Percentiles rank a stretch among this genome's conserved stretches.
Evolutionary conservation across 805 yeast species (phyloP).

Genomic region (Candida berthetii): DNA sequence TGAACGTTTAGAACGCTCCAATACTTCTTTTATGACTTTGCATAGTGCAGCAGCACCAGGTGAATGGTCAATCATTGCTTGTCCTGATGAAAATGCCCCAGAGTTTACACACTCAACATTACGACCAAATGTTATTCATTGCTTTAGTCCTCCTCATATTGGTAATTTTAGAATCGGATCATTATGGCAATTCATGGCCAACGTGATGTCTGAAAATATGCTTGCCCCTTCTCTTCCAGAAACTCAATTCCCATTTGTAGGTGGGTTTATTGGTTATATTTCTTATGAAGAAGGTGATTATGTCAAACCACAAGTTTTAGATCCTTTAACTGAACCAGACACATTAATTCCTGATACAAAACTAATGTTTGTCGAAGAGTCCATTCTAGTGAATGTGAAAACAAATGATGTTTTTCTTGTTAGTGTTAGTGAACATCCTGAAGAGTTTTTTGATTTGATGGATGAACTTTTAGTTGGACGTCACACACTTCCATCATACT

Average conservation of each 20-base stretch:
- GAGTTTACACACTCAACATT: constrained; percentile 61
- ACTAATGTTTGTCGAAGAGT: constrained; percentile 63
- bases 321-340: neutral
- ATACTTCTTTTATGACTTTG: constrained; percentile 49
- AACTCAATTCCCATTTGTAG: constrained; percentile 65
- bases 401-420: constrained; percentile 42
- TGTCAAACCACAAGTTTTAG: neutral
- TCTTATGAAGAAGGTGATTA: constrained; percentile 84
- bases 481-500: constrained; percentile 4
- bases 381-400: constrained; percentile 47
- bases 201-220: constrained; percentile 34
- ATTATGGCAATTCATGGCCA: constrained; percentile 51
- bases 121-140: neutral
- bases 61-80: constrained; percentile 79
- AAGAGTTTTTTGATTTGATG: constrained; percentile 1
- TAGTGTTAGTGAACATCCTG: constrained; percentile 29
- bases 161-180: constrained; percentile 10
- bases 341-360: constrained; percentile 57
- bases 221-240: constrained; percentile 5
- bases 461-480: constrained; percentile 20
- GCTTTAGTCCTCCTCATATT: no score
- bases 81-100: constrained; percentile 41
- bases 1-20: constrained; percentile 29
- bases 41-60: constrained; percentile 86
- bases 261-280: constrained; percentile 85